Evolutionary conservation across 1,284 basidiomycete species (phyloP), one percentile per base, ranked within the genome.

Genomic region (Abortiporus biennis): DNA sequence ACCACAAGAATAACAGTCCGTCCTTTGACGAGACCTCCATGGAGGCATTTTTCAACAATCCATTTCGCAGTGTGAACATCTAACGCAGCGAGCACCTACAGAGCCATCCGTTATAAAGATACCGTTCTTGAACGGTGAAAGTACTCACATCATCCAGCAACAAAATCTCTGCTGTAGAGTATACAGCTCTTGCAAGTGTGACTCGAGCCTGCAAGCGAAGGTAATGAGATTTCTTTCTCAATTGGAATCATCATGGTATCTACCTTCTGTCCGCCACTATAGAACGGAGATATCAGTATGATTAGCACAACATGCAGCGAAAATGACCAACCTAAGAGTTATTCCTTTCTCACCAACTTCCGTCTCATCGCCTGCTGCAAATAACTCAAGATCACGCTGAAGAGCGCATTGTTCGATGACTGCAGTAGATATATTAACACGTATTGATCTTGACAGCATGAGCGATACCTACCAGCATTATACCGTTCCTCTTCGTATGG

Each of bases 11-110:
- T 60, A 30, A 90, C 65, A 1, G 87, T 91, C 35, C 87, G 71
- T 3, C 74, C 80, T 32, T 69, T 65, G 29, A 91, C 63, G 5
- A 91, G 65, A 47, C 84, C 78, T 3, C 86, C 83, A 33, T 64
- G 61, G 60, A 92, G 76, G 51, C 85, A 83, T 40, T 87, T 76
- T 15, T 88, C 77, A 9, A 90, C 76, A 44, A 91, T 81, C 76
- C 77, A 88, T 49, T 76, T 76, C 0, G 85, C 71, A 0, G 86
- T 91, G 47, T 84, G 75, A 4, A 79, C 73, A 53, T 77, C 75
- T 2, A 78, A 60, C 8, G 75, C 76, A 4, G 75, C 75, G 6
- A 78, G 57, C 2, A 78, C 61, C 59, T 64, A 36, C 8, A 8
- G n/a, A 6, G 17, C 6, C 36, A 16, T 16, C 31, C 20, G 17